Percentiles rank a stretch among this genome's conserved stretches.
These are phyloP conservation scores for Dryadomyces quercivorus DNA, from an alignment of 2,329 filamentous ascomycete genomes.

Conservation along the genomic window DNA sequence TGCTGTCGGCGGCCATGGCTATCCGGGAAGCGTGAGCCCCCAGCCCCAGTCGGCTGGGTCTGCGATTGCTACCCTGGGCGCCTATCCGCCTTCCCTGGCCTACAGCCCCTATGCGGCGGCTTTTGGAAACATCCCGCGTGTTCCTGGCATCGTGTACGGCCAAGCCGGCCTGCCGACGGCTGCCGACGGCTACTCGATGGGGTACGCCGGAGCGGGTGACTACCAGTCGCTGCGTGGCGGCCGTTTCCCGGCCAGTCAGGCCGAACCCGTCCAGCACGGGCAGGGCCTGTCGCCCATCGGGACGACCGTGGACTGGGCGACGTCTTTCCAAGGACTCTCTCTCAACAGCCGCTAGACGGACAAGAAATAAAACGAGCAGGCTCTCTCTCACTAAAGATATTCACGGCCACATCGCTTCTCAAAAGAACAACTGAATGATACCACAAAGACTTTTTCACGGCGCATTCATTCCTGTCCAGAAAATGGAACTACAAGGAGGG, in stretches of 20 bases:
- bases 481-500: not conserved
- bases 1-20: constrained; percentile 7
- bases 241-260: constrained; percentile 31
- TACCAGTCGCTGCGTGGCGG: constrained; percentile 35
- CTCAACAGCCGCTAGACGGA: constrained; percentile 33
- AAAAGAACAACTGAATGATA: not conserved
- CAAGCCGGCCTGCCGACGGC: constrained; percentile 25
- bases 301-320: constrained; percentile 46
- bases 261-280: constrained; percentile 19
- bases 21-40: constrained; percentile 11
- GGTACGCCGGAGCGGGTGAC: constrained; percentile 27
- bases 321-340: constrained; percentile 58
- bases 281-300: constrained; percentile 29
- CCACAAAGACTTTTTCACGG: not conserved
- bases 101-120: constrained; percentile 29
- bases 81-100: constrained; percentile 18
- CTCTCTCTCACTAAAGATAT: not conserved
- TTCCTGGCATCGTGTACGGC: constrained; percentile 24
- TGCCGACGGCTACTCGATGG: constrained; percentile 28
- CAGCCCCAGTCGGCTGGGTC: constrained; percentile 16
- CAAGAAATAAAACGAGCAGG: not conserved
- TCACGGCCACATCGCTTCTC: not conserved
- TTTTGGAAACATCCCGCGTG: constrained; percentile 29
- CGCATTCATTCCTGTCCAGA: not conserved
- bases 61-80: constrained; percentile 25